Evolutionary conservation across 2,329 filamentous ascomycete genomes (phyloP), one percentile per base, ranked within the genome.

Genomic region (Fusarium lyarnte): DNA sequence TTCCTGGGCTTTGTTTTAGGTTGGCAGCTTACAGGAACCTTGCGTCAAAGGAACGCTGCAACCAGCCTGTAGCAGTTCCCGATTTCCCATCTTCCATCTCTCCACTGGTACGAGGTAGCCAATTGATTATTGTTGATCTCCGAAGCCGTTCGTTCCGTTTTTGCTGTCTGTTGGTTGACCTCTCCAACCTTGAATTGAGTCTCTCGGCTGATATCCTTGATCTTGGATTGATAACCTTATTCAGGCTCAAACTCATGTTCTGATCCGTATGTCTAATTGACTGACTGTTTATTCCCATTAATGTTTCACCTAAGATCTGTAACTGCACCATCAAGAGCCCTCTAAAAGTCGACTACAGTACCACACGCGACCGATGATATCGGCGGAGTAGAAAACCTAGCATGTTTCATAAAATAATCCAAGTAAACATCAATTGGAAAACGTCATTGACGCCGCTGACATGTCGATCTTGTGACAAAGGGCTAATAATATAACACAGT

Each of bases 1-100:
- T 66, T 70, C 53, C 49, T 57, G 52, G 52, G 52, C 53, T 52
- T 52, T 57, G 57, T 73, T 73, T 73, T 67, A 43, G 66, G 61
- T 69, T 69, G 47, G 19, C 45, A 66, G 53, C 51, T 58, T 43
- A 38, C 33, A 35, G 36, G 45, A 54, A 58, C 51, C 55, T 67
- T 67, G 69, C 51, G n/a, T 47, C 27, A 46, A 39, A 52, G 42
- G 55, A 59, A 57, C 55, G 36, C 66, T 54, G 57, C 55, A 63
- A 58, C 67, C 52, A 70, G 69, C 64, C 31, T 65, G 58, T 57
- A 58, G 39, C 39, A 42, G 45, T 52, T 58, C 38, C 36, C 38
- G 57, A 45, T 41, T 39, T 66, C 31, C 46, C 25, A 17, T 29
- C 35, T 13, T n/a, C 49, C 27, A 29, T 29, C 27, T 39, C 33